Evolutionary conservation across 2,329 filamentous ascomycete species (phyloP), one percentile per base, ranked within the genome.

Genomic region (Cercospora janseana): DNA sequence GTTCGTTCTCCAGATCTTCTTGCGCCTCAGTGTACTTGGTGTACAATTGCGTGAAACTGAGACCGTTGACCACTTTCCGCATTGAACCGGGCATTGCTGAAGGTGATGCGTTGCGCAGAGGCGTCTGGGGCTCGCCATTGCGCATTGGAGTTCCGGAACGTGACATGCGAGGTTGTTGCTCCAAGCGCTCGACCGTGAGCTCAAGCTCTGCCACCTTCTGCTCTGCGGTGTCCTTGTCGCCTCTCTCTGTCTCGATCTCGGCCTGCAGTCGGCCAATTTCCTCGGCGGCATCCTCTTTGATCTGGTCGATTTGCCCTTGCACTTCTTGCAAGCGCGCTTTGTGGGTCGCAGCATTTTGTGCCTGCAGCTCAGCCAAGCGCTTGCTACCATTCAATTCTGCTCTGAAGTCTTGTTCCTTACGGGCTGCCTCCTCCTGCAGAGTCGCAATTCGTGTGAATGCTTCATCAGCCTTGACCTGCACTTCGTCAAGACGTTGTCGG

Each of bases 401-500:
- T 60, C 86, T 83, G 75, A 93, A 94, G 54, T 86, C 85, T 66
- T 96, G 87, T 54, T 95, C 85, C n/a, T 84, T 83, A 46, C 87
- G 82, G 1, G 88, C 85, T 20, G 87, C 86, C 15, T 88, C 81
- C 64, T 95, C 90, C 63, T 93, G 86, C 26, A 96, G 79, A 66
- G 90, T 85, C 63, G 96, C 89, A 23, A 95, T 82, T 63, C 85
- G 89, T 34, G 80, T 75, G 35, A 95, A 79, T 4, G 86, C 83
- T 51, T 96, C 88, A 52, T 97, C 91, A 1, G 88, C 85, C 72
- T 93, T 95, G 63, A 85, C 80, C 64, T 92, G 88, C 37, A 94
- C 78, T 51, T 93, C 88, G 21, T 91, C 87, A 24, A 97, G 76
- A 29, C 90, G 85, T 57, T 85, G 82, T 60, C 90, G 86, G 26